phyloP scores from a whole-genome alignment of 1,139 yeast species.

The Zygoascus meyerae region DNA sequence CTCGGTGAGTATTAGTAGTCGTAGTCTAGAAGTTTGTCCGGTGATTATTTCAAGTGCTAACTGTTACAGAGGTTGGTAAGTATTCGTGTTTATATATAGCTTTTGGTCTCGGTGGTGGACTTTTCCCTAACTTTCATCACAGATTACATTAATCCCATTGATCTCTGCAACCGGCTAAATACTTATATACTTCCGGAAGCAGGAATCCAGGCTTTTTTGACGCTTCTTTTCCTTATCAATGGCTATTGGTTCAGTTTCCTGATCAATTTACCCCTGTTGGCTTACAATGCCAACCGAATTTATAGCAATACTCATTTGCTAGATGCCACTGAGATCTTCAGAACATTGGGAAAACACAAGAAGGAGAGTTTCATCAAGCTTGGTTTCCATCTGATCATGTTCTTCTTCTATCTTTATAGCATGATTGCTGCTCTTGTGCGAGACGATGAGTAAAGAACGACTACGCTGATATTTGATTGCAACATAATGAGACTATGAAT shows the following conservation, averaged over 20 bases:
- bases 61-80: constrained; percentile 19
- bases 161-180: constrained; percentile 88
- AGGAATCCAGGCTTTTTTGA: constrained; percentile 67
- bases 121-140: constrained; percentile 9
- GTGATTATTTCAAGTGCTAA: neutral
- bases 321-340: constrained; percentile 97
- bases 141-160: constrained; percentile 95
- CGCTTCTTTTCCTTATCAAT: constrained; percentile 68
- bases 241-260: constrained; percentile 93
- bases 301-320: constrained; percentile 58
- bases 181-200: constrained; percentile 90
- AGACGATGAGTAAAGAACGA: constrained; percentile 31
- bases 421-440: constrained; percentile 95
- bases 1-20: constrained; percentile 47
- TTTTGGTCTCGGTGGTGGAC: too few species aligned
- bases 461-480: too few species aligned
- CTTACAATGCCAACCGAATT: constrained; percentile 37
- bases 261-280: constrained; percentile 79
- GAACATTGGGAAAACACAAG: constrained; percentile 90
- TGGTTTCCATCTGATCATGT: constrained; percentile 85
- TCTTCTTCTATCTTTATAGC: constrained; percentile 92
- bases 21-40: neutral
- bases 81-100: neutral
- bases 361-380: constrained; percentile 85
- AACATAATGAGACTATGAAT: too few species aligned